Percentiles rank a stretch among this genome's conserved stretches.
Conservation (phyloP, 2,329 filamentous ascomycete species). For the Mollisia scopiformis region DNA sequence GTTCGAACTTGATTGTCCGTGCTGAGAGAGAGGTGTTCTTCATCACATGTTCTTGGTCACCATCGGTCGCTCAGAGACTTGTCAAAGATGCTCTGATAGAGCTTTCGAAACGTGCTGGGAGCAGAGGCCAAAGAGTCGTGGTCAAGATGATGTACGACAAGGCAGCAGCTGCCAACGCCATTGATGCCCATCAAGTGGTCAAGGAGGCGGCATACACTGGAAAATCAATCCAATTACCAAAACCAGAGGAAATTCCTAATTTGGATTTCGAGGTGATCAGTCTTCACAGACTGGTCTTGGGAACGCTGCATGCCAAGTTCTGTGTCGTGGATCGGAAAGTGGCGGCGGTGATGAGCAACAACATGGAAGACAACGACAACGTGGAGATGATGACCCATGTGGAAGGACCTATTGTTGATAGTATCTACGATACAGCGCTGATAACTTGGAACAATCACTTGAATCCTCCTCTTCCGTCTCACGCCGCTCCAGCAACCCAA, state of each 20-base stretch:
- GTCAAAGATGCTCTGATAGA: constrained; percentile 71
- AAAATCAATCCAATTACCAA: constrained; percentile 61
- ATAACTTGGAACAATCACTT: constrained; percentile 71
- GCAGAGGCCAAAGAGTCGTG: constrained; percentile 58
- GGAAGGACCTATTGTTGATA: constrained; percentile 77
- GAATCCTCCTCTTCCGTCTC: constrained; percentile 60
- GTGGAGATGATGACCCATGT: constrained; percentile 79
- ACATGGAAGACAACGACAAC: constrained; percentile 79
- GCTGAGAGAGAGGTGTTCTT: constrained; percentile 75
- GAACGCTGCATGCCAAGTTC: constrained; percentile 79
- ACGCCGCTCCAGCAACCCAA: constrained; percentile 50
- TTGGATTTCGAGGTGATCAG: constrained; percentile 75
- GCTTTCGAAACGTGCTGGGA: constrained; percentile 66
- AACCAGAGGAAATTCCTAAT: constrained; percentile 67
- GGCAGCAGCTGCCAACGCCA: constrained; percentile 65
- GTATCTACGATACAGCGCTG: constrained; percentile 73
- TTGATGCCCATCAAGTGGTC: constrained; percentile 68
- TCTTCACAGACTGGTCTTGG: constrained; percentile 69
- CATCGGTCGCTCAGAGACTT: constrained; percentile 67
- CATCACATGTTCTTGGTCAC: constrained; percentile 74
- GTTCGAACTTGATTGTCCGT: constrained; percentile 74
- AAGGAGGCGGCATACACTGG: constrained; percentile 59
- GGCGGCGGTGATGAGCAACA: constrained; percentile 77
- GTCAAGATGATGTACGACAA: constrained; percentile 79
- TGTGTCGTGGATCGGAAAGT: constrained; percentile 74